Evolutionary conservation across 106 monocot genomes (phyloP).

Genomic region (Dioscorea dumetorum): DNA sequence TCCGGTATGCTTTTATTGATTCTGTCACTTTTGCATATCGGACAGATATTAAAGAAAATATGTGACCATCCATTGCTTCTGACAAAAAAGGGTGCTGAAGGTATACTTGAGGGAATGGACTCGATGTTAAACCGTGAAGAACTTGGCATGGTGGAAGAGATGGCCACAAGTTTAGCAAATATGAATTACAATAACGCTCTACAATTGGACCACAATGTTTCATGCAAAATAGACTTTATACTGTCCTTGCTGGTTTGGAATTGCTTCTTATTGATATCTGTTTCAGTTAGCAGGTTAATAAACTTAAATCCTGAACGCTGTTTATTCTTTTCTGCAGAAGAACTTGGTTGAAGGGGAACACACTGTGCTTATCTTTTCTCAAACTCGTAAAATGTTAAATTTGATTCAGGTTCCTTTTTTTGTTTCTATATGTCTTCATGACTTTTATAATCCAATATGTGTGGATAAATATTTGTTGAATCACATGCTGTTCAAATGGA

Average conservation of each 20-base stretch:
- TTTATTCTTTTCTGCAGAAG: constrained; percentile 39
- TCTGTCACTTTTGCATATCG: background rate
- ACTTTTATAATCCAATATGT: too few relatives aligned
- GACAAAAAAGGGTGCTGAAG: constrained; percentile 89
- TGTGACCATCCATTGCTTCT: constrained; percentile 92
- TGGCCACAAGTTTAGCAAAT: constrained; percentile 67
- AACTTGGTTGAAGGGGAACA: constrained; percentile 76
- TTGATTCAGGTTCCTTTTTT: constrained; percentile 59
- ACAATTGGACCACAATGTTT: constrained; percentile 49
- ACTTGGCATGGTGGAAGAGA: constrained; percentile 62
- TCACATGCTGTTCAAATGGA: too few relatives aligned
- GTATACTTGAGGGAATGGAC: constrained; percentile 92
- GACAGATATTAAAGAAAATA: constrained; percentile 95
- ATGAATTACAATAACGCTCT: constrained; percentile 26
- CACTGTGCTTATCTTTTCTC: constrained; percentile 83
- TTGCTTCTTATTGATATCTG: background rate
- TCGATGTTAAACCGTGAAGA: constrained; percentile 78
- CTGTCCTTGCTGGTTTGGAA: constrained; percentile 69
- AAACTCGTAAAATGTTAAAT: constrained; percentile 98
- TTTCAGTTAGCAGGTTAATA: background rate
- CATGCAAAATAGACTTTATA: constrained; percentile 88
- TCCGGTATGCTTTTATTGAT: too few relatives aligned
- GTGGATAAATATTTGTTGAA: too few relatives aligned
- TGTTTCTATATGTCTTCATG: background rate
- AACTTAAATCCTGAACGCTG: background rate